Evolutionary conservation across 495 filamentous ascomycete genomes (phyloP), one percentile per base, ranked within the genome.

Genomic region (Hyaloscypha bicolor): DNA sequence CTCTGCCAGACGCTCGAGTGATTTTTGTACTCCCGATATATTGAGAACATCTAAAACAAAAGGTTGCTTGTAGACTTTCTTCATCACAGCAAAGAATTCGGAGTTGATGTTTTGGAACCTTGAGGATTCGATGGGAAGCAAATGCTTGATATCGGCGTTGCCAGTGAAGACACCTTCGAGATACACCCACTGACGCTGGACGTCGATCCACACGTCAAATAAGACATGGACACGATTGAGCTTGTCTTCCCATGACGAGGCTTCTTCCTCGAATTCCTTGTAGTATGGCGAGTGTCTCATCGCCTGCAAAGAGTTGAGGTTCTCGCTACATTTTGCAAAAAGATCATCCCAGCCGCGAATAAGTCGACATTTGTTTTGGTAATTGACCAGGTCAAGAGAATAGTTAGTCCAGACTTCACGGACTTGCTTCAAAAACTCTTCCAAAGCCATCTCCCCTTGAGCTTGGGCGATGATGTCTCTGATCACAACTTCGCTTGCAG

Each of bases 191-290:
- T 99, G 95, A 65, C 95, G 88, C 78, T 99, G 95, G 31, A 99
- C 96, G 79, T 99, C 95, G 69, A 99, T 98, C 95, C 95, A 99
- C 33, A 98, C 93, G 79, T 99, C 96, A 75, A 99, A 99, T 2
- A 98, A 83, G 37, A 98, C 92, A 76, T 98, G 95, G 25, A 98
- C 92, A 45, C 96, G 89, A 77, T 99, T 99, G 52, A 99, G 83
- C 72, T 96, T 97, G 77, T 99, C 95, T 79, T 99, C 95, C 96
- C 96, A 99, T 3, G 88, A 85, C 2, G 93, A 90, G 22, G 95
- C 95, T 68, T 98, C 96, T 71, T 98, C 95, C 74, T 98, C 95
- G 70, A 99, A 99, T 71, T 97, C 94, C 76, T 97, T 97, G 80
- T 96, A 98, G 76, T 98, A 99, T 0, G 95, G 95, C 6, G 95